Base-by-base conservation (phyloP, 345 rosid genomes). In the Brassica juncea region DNA sequence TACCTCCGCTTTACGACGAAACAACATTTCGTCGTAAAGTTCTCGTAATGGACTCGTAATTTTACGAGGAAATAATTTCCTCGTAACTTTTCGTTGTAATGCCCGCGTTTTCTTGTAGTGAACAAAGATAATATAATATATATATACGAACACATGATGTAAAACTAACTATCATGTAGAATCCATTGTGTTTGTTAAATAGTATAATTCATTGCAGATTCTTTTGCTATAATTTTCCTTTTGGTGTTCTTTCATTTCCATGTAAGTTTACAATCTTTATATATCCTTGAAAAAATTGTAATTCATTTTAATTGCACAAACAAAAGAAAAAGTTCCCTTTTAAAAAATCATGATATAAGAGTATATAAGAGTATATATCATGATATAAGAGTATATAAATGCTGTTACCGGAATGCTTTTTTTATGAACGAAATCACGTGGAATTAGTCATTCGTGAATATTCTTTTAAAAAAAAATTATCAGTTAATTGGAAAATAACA, bases 81-180 rank as follows among this genome's bases (percentile, higher is more conserved):
- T n/a, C n/a, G n/a, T n/a, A n/a, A n/a, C n/a, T n/a, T n/a, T n/a
- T n/a, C n/a, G n/a, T n/a, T n/a, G n/a, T n/a, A n/a, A n/a, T n/a
- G n/a, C n/a, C n/a, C n/a, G n/a, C n/a, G n/a, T n/a, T n/a, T n/a
- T n/a, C n/a, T n/a, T n/a, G n/a, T n/a, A n/a, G n/a, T n/a, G 35
- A 3, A 73, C 71, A 74, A 74, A 80, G 47, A 80, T 68, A 25
- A 73, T 10, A 10, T 23, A n/a, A 19, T 19, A 19, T 19, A 6
- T 7, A 1, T 57, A 71, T 27, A 71, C 44, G 66, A 64, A 62
- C 19, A 49, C 39, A 52, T 25, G 12, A 2, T 2, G 31, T 70
- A 52, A 35, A 7, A 3, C 19, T 67, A 37, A 39, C 30, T 23
- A 37, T 23, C 10, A 16, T 59, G 39, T 58, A 27, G 23, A 63